phyloP scores from a whole-genome alignment of 2,329 filamentous ascomycete species.

The Stagonosporopsis cucurbitacearum region DNA sequence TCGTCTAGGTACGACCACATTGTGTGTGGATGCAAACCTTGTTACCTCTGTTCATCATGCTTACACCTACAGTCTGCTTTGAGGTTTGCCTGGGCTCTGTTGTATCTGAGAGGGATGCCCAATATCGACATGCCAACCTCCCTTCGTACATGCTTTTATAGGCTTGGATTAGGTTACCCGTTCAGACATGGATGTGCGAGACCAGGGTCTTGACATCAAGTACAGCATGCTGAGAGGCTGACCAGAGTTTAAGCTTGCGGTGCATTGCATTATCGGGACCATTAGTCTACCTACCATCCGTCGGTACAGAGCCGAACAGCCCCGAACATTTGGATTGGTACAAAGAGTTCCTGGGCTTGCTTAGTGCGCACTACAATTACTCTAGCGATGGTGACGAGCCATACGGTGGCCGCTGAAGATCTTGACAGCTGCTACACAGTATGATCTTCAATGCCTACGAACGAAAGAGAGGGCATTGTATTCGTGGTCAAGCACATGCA shows the following conservation, averaged over 20 bases:
- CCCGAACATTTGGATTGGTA: conserved; percentile 7
- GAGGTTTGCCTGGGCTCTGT: background rate
- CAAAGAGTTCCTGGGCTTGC: background rate
- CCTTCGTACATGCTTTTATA: background rate
- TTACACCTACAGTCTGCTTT: background rate
- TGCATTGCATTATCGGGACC: conserved; percentile 6
- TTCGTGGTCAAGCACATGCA: conserved; percentile 2
- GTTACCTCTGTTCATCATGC: background rate
- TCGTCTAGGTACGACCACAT: background rate
- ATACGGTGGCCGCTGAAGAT: background rate
- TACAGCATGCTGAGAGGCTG: background rate
- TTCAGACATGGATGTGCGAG: background rate
- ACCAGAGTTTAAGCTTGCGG: conserved; percentile 3
- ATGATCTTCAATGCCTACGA: background rate
- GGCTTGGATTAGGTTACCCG: background rate
- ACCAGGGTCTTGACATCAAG: background rate
- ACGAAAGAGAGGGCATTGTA: background rate
- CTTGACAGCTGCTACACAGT: conserved; percentile 6
- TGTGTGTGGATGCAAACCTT: conserved; percentile 5
- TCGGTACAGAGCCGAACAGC: conserved; percentile 2
- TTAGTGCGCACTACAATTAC: conserved; percentile 13
- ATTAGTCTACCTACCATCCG: conserved; percentile 12
- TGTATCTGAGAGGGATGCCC: background rate
- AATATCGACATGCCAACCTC: background rate
- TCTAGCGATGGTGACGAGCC: background rate